Base-by-base conservation (phyloP, 768 basidiomycete genomes). In the Tricholoma matsutake region DNA sequence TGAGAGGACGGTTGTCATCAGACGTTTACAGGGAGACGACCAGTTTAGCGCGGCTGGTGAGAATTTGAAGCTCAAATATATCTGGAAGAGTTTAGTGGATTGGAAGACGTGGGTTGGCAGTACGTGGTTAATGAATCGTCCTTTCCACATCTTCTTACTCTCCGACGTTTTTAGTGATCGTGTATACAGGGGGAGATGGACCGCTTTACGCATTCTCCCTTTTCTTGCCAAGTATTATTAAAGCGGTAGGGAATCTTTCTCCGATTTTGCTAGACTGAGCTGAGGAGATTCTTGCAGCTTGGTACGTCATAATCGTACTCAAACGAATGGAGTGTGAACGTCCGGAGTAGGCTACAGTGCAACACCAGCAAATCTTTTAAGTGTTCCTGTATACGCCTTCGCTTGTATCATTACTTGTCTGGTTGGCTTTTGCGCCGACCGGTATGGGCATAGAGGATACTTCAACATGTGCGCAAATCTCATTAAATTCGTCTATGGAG, bases 221-320 rank as follows among this genome's bases (percentile, higher is more conserved):
- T 49, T 93, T 93, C 78, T 74, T 91, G 57, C 91, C 91, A 0
- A 88, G 84, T 45, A 91, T 92, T 68, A 92, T 91, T 71, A 86
- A 82, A 61, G 76, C 87, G 74, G 86, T 87, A 63, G 43, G 81
- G 72, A 3, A 20, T 25, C 11, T 45, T 18, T 49, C 6, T 51
- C 39, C 37, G 4, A 25, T 37, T 18, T 58, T 57, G 2, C 34
- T 37, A 20, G n/a, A 45, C 52, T 45, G 34, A n/a, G n/a, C 34
- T 65, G 22, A 64, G 56, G 13, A 22, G 16, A n/a, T 18, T 34
- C 35, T 37, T 54, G 52, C 56, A 81, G 80, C 76, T 81, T 29
- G 79, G 80, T 81, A 67, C 64, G 68, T 45, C 55, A 10, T 29
- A n/a, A n/a, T 6, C n/a, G 18, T 31, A 10, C 37, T 58, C 22